Conservation (phyloP, 2,329 filamentous ascomycete genomes). For the Colletotrichum incanum region DNA sequence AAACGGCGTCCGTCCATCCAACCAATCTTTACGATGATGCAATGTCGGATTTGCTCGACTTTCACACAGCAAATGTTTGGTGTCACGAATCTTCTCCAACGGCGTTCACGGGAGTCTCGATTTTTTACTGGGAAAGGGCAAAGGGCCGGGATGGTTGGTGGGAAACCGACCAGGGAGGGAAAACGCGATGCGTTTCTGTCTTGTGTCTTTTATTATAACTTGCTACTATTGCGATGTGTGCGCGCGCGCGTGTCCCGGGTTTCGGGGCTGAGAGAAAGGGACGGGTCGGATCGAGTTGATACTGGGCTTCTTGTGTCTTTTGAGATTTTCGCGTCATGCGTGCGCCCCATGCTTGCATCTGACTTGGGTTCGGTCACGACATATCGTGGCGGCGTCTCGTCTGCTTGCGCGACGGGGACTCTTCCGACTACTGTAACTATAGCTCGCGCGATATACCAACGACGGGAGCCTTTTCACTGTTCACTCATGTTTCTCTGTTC, state of each 20-base stretch:
- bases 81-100: constrained; percentile 42
- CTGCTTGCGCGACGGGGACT: not conserved
- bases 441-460: constrained; percentile 42
- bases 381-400: not conserved
- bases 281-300: not conserved
- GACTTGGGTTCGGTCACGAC: not conserved
- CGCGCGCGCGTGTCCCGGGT: not conserved
- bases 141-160: constrained; percentile 30
- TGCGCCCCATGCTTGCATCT: not conserved
- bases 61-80: constrained; percentile 22
- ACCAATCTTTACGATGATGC: constrained; percentile 23
- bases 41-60: constrained; percentile 10
- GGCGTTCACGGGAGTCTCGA: constrained; percentile 41
- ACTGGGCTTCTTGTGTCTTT: not conserved
- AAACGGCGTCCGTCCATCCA: not conserved
- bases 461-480: constrained; percentile 37
- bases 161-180: constrained; percentile 34
- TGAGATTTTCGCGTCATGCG: not conserved
- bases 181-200: constrained; percentile 36
- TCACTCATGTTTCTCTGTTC: not conserved
- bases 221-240: constrained; percentile 1
- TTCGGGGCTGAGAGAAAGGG: not conserved
- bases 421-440: constrained; percentile 39
- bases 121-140: constrained; percentile 36
- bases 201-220: constrained; percentile 19